phyloP scores from a whole-genome alignment of 2,329 filamentous ascomycete genomes.

The Lecanicillium sp. region DNA sequence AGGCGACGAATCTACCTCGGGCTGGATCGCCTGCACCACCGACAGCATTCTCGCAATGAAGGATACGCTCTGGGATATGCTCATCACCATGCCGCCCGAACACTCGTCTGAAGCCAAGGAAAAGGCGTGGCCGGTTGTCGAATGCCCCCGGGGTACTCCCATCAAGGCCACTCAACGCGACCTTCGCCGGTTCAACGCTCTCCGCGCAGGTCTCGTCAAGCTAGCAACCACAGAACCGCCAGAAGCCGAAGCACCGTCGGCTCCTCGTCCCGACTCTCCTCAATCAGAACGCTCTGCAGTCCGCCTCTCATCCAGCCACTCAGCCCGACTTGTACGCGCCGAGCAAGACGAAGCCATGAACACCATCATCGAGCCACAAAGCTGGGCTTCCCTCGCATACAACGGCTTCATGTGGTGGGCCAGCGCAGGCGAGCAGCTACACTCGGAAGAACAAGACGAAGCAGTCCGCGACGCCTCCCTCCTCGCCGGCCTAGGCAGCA shows the following conservation, averaged over 20 bases:
- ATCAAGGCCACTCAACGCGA: slow-evolving; percentile 88
- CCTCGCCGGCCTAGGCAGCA: slow-evolving; percentile 40
- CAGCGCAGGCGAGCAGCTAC: slow-evolving; percentile 65
- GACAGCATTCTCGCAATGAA: slow-evolving; percentile 89
- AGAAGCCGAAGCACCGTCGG: slow-evolving; percentile 13
- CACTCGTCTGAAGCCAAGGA: slow-evolving; percentile 48
- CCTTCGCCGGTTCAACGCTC: slow-evolving; percentile 65
- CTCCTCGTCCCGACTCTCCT: slow-evolving; percentile 19
- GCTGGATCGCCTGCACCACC: slow-evolving; percentile 93
- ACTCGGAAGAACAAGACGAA: slow-evolving; percentile 52
- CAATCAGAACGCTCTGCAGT: slow-evolving; percentile 17
- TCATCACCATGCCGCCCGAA: slow-evolving; percentile 69
- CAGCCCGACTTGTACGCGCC: slow-evolving; percentile 20
- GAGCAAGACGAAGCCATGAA: slow-evolving; percentile 43
- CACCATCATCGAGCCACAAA: slow-evolving; percentile 50
- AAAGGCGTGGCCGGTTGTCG: slow-evolving; percentile 68
- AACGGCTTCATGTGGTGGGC: slow-evolving; percentile 87
- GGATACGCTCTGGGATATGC: slow-evolving; percentile 76
- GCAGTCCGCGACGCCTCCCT: slow-evolving; percentile 45
- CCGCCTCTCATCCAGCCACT: slow-evolving; percentile 18
- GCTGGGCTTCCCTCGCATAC: slow-evolving; percentile 70
- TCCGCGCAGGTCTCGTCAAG: slow-evolving; percentile 54
- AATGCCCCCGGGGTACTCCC: slow-evolving; percentile 52
- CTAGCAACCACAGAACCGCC: slow-evolving; percentile 21
- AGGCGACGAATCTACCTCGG: slow-evolving; percentile 43